phyloP scores from a whole-genome alignment of 2,329 filamentous ascomycete species.

The Fusarium falciforme region DNA sequence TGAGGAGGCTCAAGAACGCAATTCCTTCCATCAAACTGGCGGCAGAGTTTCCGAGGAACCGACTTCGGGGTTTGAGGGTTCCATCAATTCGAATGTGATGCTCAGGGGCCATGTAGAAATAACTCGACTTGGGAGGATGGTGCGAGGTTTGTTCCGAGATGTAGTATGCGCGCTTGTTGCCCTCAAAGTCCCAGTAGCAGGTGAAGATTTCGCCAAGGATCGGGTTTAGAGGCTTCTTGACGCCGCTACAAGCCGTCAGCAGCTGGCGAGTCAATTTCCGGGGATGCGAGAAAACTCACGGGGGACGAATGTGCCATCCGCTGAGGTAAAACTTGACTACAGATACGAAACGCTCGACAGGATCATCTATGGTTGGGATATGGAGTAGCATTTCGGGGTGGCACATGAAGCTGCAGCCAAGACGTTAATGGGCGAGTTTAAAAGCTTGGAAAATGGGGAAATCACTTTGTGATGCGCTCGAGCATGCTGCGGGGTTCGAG shows the following conservation, averaged over 20 bases:
- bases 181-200: conserved; percentile 93
- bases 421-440: conserved; percentile 16
- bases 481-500: conserved; percentile 98
- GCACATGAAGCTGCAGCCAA: conserved; percentile 87
- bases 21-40: conserved; percentile 99
- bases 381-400: conserved; percentile 95
- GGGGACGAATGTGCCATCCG: conserved; percentile 98
- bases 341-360: conserved; percentile 87
- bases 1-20: conserved; percentile 84
- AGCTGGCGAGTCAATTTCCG: conserved; percentile 5
- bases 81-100: conserved; percentile 96
- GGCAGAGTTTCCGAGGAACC: conserved; percentile 95
- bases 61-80: conserved; percentile 92
- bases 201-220: conserved; percentile 95
- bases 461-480: conserved; percentile 96
- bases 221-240: conserved; percentile 98
- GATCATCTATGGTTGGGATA: conserved; percentile 89
- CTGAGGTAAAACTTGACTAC: conserved; percentile 98
- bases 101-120: conserved; percentile 97
- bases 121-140: conserved; percentile 97
- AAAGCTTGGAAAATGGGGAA: conserved; percentile 3
- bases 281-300: conserved; percentile 67
- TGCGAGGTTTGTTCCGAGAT: conserved; percentile 98
- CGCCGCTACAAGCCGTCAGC: conserved; percentile 70
- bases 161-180: conserved; percentile 90